Conservation (phyloP, 2,329 filamentous ascomycete genomes). For the Fusarium decemcellulare region DNA sequence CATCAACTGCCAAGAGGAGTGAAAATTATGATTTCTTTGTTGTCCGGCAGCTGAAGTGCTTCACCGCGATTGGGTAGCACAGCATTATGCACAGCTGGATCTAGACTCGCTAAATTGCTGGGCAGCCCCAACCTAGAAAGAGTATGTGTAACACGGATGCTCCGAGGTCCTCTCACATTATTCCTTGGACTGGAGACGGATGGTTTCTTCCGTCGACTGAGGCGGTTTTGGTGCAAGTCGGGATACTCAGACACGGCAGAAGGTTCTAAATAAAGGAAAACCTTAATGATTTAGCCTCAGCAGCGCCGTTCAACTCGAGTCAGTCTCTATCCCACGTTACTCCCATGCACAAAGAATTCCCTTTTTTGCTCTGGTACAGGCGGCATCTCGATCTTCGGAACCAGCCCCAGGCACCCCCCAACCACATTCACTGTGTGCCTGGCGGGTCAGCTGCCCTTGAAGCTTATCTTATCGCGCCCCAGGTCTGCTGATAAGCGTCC, state of each 20-base stretch:
- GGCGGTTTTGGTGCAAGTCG: not conserved
- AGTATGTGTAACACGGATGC: conserved; percentile 12
- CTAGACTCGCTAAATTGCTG: conserved; percentile 18
- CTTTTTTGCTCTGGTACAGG: not conserved
- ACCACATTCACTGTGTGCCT: conserved; percentile 1
- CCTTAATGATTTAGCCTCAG: conserved; percentile 13
- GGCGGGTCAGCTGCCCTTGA: conserved; percentile 24
- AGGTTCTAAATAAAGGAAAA: conserved; percentile 1
- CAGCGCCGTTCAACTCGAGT: conserved; percentile 19
- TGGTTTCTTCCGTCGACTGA: not conserved
- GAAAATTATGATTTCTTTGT: conserved; percentile 1
- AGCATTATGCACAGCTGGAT: conserved; percentile 1
- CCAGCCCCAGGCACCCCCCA: not conserved
- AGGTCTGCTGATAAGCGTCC: conserved; percentile 17
- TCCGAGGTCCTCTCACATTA: not conserved
- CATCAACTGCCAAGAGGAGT: too few species aligned
- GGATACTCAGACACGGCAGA: not conserved
- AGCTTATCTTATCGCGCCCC: conserved; percentile 37
- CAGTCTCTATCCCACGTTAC: conserved; percentile 28
- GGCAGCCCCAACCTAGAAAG: conserved; percentile 11
- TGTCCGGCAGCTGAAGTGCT: conserved; percentile 1
- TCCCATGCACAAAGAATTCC: not conserved
- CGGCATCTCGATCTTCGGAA: conserved; percentile 5
- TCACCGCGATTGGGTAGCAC: conserved; percentile 10
- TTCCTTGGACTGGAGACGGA: not conserved